Base-by-base conservation (phyloP, 805 yeast genomes). In the Candida argentea region DNA sequence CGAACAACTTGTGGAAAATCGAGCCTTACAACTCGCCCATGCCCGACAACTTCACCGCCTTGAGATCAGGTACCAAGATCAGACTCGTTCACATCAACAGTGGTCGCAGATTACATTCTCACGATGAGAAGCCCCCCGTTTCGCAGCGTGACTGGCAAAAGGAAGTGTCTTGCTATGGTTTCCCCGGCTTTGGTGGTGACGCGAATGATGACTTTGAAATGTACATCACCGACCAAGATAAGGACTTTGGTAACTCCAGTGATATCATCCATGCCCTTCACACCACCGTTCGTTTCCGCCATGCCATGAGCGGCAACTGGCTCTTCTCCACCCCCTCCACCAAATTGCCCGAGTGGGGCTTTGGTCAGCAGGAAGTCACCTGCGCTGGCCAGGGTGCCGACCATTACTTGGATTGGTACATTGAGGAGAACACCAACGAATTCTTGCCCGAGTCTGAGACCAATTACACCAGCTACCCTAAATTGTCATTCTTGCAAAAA, bases 331-430 rank as follows among this genome's bases (percentile, higher is more conserved):
- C 74, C 39, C 77, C 71, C 32, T n/a, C n/a, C n/a, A 72, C 68
- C 9, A 78, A 78, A 48, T 65, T 82, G 44, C 94, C 94, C 36
- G 72, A 70, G 29, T 81, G 91, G 87, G 93, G 81, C 1, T 78
- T 75, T 40, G 80, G 74, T 36, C 94, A 82, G 53, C 87, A 77
- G 52, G 94, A 82, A 58, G 93, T 82, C 30, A 73, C 87, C 3
- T 70, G 87, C 59, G 85, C 93, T 20, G 52, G 69, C 12, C 79
- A 73, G 41, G 91, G 87, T 51, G 61, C 65, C 30, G 57, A 70
- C 32, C 61, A 68, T 11, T 65, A 76, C 42, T 61, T 76, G 20
- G 61, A 70, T 38, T 82, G 89, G 89, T 76, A 78, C 52, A 59
- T 82, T 42, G 94, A 82, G 57, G 65, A 72, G 33, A 81, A 80